Evolutionary conservation across 106 monocot species (phyloP), one percentile per base, ranked within the genome.

Genomic region (Agapanthus africanus): DNA sequence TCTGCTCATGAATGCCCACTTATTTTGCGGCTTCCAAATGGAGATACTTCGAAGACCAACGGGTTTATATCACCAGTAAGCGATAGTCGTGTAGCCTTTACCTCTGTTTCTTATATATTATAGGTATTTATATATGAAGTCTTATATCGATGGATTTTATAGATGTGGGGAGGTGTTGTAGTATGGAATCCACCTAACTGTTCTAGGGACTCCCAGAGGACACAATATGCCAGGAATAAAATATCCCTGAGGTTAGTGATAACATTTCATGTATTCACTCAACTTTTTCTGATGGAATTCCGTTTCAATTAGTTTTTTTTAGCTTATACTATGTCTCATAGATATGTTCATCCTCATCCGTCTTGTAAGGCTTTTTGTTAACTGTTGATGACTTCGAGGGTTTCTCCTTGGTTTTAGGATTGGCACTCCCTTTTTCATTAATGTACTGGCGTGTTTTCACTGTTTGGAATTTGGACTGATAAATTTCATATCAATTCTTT

Each of bases 111-210:
- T 34, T 32, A 21, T 31, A 52, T 15, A 46, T 63, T 3, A 31
- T 79, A n/a, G 11, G 35, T 30, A 44, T 61, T 61, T 61, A 42
- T 51, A 25, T 40, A 68, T 35, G 13, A 32, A 25, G 16, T 37
- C 26, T 61, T 14, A 25, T n/a, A n/a, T 75, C 32, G 38, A 19
- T 79, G 18, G 10, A 71, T 68, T 54, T 37, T 78, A 59, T 72
- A 97, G 91, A 92, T 87, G 92, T 97, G 97, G 97, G 97, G 97
- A 71, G 97, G 97, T 59, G 80, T 90, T 52, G 71, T 76, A 73
- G 85, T 97, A 39, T 97, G 97, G 97, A 97, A 97, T 44, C 91
- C 89, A 56, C 89, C 86, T 23, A 63, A 64, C 11, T 91, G 95
- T 77, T 81, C 68, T 59, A 37, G 49, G 66, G 46, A 72, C 68